Base-by-base conservation (phyloP, 805 yeast species). In the Candida morakotiae region DNA sequence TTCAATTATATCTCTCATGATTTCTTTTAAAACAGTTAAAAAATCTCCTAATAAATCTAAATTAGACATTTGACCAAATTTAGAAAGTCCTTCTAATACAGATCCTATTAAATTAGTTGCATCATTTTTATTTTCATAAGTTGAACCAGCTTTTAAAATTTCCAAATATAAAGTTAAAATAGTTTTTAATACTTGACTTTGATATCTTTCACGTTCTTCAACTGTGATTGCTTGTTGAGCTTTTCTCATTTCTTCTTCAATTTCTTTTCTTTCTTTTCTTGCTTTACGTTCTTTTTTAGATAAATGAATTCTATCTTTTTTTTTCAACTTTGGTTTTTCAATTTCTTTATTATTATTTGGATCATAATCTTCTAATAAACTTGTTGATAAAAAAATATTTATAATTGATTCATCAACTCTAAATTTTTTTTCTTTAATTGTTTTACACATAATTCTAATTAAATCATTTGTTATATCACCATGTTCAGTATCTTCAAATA, bases 31-130 rank as follows among this genome's bases (percentile, higher is more conserved):
- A 6, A 89, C 96, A 55, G 83, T 94, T 35, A 93, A 68, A 60
- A 93, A 80, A 56, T 93, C 98, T 18, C 98, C 98, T 48, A 93
- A 73, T 31, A 93, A 68, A 47, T 93, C 98, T 40, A 91, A 79
- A 55, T 93, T 93, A 17, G 94, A 88, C 80, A 89, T 81, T 51
- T 83, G 93, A 2, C 98, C 96, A 55, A 82, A 88, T 53, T 79
- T 78, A 1, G 97, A 85, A 39, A 93, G 64, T 3, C 98, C 98
- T 63, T 93, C 98, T 38, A 93, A 67, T 0, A 91, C 94, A 0
- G 91, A 73, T 6, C 94, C 96, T 69, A 87, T 79, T 37, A 93
- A 65, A 10, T 41, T 40, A 20, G 46, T 47, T 14, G 75, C 73
- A 26, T 78, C 74, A 14, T 80, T 75, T 31, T 77, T 71, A 2